Conservation (phyloP, 495 filamentous ascomycete genomes). For the Lepidopterella palustris region DNA sequence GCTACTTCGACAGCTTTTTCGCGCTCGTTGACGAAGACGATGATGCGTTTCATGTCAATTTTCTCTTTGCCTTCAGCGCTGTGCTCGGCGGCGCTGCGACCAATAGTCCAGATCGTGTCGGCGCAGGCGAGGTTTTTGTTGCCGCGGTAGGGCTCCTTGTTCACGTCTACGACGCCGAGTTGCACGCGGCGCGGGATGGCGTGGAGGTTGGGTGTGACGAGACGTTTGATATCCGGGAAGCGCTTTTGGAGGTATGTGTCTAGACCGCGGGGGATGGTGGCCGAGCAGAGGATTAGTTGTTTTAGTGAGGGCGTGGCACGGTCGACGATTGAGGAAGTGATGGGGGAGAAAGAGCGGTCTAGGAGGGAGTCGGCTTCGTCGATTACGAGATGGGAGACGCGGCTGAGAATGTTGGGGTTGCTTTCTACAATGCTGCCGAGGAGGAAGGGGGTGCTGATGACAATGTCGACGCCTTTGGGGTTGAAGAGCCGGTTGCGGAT, state of each 20-base stretch:
- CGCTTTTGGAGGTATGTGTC: slow-evolving; percentile 72
- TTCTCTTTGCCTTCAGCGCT: slow-evolving; percentile 40
- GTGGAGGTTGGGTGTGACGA: slow-evolving; percentile 91
- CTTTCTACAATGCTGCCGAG: slow-evolving; percentile 75
- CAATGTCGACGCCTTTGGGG: slow-evolving; percentile 72
- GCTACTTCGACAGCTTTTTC: slow-evolving; percentile 78
- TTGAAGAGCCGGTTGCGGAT: slow-evolving; percentile 82
- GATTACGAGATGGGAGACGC: slow-evolving; percentile 77
- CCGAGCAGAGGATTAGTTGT: slow-evolving; percentile 92
- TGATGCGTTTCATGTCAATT: slow-evolving; percentile 70
- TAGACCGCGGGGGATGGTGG: slow-evolving; percentile 84
- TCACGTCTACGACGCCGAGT: slow-evolving; percentile 84
- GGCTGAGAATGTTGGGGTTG: slow-evolving; percentile 81
- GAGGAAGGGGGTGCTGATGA: slow-evolving; percentile 84
- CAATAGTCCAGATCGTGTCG: slow-evolving; percentile 88
- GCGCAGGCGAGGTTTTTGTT: slow-evolving; percentile 90
- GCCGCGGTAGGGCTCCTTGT: slow-evolving; percentile 80
- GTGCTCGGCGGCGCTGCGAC: slow-evolving; percentile 58
- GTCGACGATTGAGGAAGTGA: slow-evolving; percentile 74
- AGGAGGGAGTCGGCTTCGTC: slow-evolving; percentile 95
- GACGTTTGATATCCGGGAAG: slow-evolving; percentile 73
- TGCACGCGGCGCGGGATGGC: slow-evolving; percentile 92
- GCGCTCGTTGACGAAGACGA: slow-evolving; percentile 97
- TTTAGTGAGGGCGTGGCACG: slow-evolving; percentile 67
- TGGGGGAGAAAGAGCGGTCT: slow-evolving; percentile 81